These are phyloP conservation scores for Neurospora tetrasperma DNA, from an alignment of 495 filamentous ascomycete species.

Conservation along the genomic window DNA sequence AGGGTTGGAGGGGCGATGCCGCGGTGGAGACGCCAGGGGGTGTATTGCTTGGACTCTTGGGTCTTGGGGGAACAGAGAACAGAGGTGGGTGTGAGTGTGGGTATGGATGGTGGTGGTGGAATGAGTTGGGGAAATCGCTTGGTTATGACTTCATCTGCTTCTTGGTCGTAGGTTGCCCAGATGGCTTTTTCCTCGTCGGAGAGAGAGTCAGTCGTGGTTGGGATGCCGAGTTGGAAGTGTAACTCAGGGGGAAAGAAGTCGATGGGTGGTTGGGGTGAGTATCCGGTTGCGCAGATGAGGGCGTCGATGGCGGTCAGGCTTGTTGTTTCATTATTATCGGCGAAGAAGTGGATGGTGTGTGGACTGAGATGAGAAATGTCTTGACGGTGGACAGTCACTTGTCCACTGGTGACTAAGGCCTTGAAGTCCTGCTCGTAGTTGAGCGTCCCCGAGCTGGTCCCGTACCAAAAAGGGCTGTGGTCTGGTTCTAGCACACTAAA, in stretches of 20 bases:
- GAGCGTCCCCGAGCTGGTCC: constrained; percentile 39
- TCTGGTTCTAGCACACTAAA: constrained; percentile 45
- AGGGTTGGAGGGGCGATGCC: constrained; percentile 53
- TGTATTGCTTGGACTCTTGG: constrained; percentile 3
- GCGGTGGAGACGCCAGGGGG: constrained; percentile 44
- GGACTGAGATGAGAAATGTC: constrained; percentile 47
- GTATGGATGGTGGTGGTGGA: not conserved
- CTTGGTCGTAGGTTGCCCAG: constrained; percentile 11
- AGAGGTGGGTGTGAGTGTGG: not conserved
- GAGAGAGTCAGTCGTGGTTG: not conserved
- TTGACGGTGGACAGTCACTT: constrained; percentile 49
- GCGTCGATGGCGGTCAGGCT: constrained; percentile 40
- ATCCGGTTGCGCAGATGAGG: constrained; percentile 56
- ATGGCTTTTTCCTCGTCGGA: not conserved
- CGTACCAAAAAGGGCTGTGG: constrained; percentile 46
- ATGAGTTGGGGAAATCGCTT: constrained; percentile 45
- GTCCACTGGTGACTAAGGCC: constrained; percentile 45
- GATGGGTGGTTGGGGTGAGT: constrained; percentile 19
- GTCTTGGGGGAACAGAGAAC: too few relatives aligned
- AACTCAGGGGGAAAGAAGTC: constrained; percentile 2
- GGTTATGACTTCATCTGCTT: constrained; percentile 50
- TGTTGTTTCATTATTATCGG: constrained; percentile 24
- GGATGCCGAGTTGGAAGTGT: constrained; percentile 13
- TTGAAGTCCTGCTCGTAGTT: constrained; percentile 59
- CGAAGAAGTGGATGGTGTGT: constrained; percentile 31